Percentiles rank a stretch among this genome's conserved stretches.
Evolutionary conservation across 2,329 filamentous ascomycete species (phyloP).

Genomic region (Zalaria obscura): DNA sequence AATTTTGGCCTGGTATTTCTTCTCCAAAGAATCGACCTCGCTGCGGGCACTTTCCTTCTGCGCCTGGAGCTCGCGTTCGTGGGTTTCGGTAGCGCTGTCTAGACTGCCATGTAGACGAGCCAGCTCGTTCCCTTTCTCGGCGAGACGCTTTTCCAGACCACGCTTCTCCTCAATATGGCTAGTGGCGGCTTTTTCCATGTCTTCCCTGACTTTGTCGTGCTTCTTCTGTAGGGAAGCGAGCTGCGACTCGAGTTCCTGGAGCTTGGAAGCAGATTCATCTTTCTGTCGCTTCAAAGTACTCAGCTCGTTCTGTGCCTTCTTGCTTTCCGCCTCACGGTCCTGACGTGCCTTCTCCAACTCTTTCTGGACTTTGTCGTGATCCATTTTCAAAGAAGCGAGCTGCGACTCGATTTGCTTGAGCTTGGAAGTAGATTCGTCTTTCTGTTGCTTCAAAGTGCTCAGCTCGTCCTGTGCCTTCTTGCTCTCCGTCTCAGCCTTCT

Average conservation of each 20-base stretch:
- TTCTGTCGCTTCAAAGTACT: neutral
- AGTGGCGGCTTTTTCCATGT: neutral
- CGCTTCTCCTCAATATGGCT: slow-evolving; percentile 4
- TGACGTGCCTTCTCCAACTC: no score
- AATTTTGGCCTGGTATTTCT: no score
- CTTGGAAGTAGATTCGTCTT: slow-evolving; percentile 1
- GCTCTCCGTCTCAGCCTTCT: slow-evolving; percentile 3
- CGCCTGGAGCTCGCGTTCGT: no score
- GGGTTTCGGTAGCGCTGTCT: neutral
- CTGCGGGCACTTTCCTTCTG: no score
- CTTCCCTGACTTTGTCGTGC: neutral
- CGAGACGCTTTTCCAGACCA: neutral
- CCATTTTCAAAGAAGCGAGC: slow-evolving; percentile 3
- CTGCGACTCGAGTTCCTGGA: slow-evolving; percentile 4
- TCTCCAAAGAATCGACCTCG: no score
- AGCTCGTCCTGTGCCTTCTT: slow-evolving; percentile 1
- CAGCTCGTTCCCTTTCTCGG: slow-evolving; percentile 2
- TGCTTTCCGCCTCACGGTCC: slow-evolving; percentile 1
- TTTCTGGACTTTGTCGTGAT: neutral
- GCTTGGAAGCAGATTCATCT: slow-evolving; percentile 1
- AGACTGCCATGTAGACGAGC: neutral
- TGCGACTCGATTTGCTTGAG: slow-evolving; percentile 4
- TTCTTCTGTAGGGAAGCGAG: slow-evolving; percentile 4
- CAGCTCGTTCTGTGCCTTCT: neutral
- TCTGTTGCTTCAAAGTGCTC: neutral